phyloP scores from a whole-genome alignment of 495 filamentous ascomycete genomes.

The Extremus antarcticus region DNA sequence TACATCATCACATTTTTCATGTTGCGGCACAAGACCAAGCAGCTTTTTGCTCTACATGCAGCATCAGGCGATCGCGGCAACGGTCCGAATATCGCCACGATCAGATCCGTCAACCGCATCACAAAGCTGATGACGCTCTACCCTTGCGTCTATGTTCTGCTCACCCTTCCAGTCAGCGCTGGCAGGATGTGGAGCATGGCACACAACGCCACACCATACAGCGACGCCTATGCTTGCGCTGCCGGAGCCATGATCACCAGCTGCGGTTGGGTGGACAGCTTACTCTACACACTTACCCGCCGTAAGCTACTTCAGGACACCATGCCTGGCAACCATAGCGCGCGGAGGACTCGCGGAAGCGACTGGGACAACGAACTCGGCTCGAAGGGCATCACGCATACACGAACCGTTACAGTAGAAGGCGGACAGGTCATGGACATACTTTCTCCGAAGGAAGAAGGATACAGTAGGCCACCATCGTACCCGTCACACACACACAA shows the following conservation, averaged over 20 bases:
- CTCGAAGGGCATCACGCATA: slow-evolving; percentile 19
- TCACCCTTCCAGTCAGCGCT: slow-evolving; percentile 18
- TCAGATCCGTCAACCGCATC: slow-evolving; percentile 13
- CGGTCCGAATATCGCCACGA: not conserved
- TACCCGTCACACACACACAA: not conserved
- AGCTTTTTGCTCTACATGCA: slow-evolving; percentile 2
- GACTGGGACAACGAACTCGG: slow-evolving; percentile 6
- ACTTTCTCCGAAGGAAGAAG: not conserved
- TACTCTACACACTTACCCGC: slow-evolving; percentile 22
- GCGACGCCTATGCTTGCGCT: slow-evolving; percentile 3
- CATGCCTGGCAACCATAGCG: slow-evolving; percentile 11
- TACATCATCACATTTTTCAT: slow-evolving; percentile 16
- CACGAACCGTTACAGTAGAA: slow-evolving; percentile 17
- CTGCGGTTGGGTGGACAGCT: slow-evolving; percentile 20
- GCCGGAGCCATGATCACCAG: slow-evolving; percentile 19
- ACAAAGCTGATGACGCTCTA: slow-evolving; percentile 19
- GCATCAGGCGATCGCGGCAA: not conserved
- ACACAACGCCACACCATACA: slow-evolving; percentile 4
- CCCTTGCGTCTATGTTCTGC: slow-evolving; percentile 18
- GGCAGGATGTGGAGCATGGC: slow-evolving; percentile 18
- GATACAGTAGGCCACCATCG: not conserved
- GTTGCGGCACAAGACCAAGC: slow-evolving; percentile 15
- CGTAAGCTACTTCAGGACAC: slow-evolving; percentile 17
- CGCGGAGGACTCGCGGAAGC: not conserved
- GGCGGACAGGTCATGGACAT: slow-evolving; percentile 9